Conservation (phyloP, 768 basidiomycete genomes). For the Coprinopsis cinerea region DNA sequence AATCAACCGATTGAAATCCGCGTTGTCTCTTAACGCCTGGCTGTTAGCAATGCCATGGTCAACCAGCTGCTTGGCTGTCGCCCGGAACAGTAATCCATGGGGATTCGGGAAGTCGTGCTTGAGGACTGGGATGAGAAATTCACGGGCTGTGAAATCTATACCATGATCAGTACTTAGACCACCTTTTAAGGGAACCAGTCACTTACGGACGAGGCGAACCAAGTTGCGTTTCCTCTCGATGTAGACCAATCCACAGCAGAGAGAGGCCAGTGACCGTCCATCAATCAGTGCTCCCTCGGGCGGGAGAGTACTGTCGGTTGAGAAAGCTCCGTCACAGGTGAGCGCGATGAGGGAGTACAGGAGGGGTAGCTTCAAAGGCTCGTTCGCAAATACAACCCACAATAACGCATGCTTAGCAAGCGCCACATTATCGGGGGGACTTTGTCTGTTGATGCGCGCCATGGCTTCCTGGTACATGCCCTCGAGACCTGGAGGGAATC, state of each 20-base stretch:
- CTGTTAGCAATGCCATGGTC: not conserved
- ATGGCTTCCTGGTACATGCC: not conserved
- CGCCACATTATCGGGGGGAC: not conserved
- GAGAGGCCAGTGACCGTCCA: not conserved
- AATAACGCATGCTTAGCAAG: not conserved
- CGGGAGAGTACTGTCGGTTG: too few relatives aligned
- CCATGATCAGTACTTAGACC: not conserved
- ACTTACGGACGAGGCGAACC: slow-evolving; percentile 5
- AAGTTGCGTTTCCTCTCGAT: not conserved
- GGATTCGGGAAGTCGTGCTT: not conserved
- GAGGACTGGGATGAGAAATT: not conserved
- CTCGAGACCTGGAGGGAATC: not conserved
- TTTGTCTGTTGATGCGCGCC: not conserved
- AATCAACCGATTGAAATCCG: too few relatives aligned
- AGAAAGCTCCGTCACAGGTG: not conserved
- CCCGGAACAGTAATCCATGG: not conserved
- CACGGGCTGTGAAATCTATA: slow-evolving; percentile 2
- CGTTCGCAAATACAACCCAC: not conserved
- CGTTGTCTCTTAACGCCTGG: not conserved
- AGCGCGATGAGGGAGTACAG: not conserved
- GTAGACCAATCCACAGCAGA: slow-evolving; percentile 1
- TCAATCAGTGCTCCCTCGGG: too few relatives aligned
- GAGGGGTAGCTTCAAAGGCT: not conserved
- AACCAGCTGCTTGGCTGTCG: not conserved
- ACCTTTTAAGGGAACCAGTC: not conserved